A percentile compares a stretch with the other conserved stretches of the same genome.
phyloP scores from a whole-genome alignment of 2,329 filamentous ascomycete species.

The Venturiaceae sp. region DNA sequence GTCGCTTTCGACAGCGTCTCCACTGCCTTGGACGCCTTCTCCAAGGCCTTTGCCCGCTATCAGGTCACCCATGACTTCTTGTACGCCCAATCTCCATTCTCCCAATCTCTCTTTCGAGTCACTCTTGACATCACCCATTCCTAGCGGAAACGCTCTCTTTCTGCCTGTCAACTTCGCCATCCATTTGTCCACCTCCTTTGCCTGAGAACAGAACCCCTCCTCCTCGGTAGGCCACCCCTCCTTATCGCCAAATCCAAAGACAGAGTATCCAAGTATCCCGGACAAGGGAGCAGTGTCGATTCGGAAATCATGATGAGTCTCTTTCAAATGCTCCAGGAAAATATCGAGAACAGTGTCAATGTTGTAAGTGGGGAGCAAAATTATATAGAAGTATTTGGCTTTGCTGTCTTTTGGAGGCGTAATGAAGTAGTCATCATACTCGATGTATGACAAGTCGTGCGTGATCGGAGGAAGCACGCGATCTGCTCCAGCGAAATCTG shows the following conservation, averaged over 20 bases:
- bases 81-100: slow-evolving; percentile 71
- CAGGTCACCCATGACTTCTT: slow-evolving; percentile 57
- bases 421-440: slow-evolving; percentile 90
- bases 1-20: slow-evolving; percentile 76
- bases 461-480: slow-evolving; percentile 50
- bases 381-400: slow-evolving; percentile 65
- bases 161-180: slow-evolving; percentile 87
- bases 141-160: slow-evolving; percentile 81
- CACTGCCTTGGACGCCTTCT: slow-evolving; percentile 67
- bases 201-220: slow-evolving; percentile 89
- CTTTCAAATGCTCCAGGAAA: slow-evolving; percentile 76
- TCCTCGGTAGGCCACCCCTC: slow-evolving; percentile 88
- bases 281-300: slow-evolving; percentile 83
- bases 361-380: slow-evolving; percentile 86
- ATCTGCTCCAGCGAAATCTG: slow-evolving; percentile 21
- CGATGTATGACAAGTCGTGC: slow-evolving; percentile 73
- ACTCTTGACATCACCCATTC: slow-evolving; percentile 76
- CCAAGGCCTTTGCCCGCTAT: slow-evolving; percentile 43
- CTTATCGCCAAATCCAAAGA: slow-evolving; percentile 87
- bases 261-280: slow-evolving; percentile 71
- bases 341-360: slow-evolving; percentile 87
- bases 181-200: slow-evolving; percentile 85
- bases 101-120: slow-evolving; percentile 56
- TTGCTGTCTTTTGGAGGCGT: slow-evolving; percentile 49
- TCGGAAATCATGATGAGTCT: slow-evolving; percentile 94